These are phyloP conservation scores for Hansfordia pulvinata DNA, from an alignment of 2,329 filamentous ascomycete species.

Conservation along the genomic window DNA sequence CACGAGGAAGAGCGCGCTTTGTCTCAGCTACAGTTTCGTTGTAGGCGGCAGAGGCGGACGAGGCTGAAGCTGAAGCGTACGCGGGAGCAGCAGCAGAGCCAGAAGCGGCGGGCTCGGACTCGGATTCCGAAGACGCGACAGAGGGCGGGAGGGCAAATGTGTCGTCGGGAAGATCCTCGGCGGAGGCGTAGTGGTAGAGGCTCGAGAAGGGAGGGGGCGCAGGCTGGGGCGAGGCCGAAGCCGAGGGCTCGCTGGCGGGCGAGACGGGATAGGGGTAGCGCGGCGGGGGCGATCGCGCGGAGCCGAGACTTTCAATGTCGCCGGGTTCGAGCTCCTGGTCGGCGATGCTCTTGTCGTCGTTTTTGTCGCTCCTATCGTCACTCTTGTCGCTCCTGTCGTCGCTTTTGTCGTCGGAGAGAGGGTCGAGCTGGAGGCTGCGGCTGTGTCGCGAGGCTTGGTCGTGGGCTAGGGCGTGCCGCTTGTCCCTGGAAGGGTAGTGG, in stretches of 20 bases:
- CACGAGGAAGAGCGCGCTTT: slow-evolving; percentile 70
- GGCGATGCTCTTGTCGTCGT: too few relatives aligned
- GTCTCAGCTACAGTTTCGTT: slow-evolving; percentile 54
- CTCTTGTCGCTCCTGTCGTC: too few relatives aligned
- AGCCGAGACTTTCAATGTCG: too few relatives aligned
- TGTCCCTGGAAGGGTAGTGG: too few relatives aligned
- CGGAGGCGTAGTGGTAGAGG: slow-evolving; percentile 30
- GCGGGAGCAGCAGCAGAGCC: slow-evolving; percentile 36
- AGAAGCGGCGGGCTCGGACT: slow-evolving; percentile 17
- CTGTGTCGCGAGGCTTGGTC: too few relatives aligned
- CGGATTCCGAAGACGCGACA: slow-evolving; percentile 8
- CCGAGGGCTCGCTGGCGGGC: slow-evolving; percentile 36
- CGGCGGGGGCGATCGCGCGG: slow-evolving; percentile 39
- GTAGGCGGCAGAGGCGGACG: slow-evolving; percentile 22
- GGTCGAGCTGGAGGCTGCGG: too few relatives aligned
- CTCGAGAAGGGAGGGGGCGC: slow-evolving; percentile 47
- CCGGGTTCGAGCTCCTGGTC: too few relatives aligned
- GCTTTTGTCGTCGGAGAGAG: too few relatives aligned
- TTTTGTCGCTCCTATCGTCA: too few relatives aligned
- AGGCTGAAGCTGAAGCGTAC: slow-evolving; percentile 32
- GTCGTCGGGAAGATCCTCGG: slow-evolving; percentile 15
- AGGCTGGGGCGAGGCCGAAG: slow-evolving; percentile 23
- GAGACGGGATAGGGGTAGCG: slow-evolving; percentile 43
- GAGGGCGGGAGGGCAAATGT: slow-evolving; percentile 13
- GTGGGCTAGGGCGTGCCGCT: too few relatives aligned